phyloP scores from a whole-genome alignment of 495 filamentous ascomycete species.

The Aspergillus biplanus region DNA sequence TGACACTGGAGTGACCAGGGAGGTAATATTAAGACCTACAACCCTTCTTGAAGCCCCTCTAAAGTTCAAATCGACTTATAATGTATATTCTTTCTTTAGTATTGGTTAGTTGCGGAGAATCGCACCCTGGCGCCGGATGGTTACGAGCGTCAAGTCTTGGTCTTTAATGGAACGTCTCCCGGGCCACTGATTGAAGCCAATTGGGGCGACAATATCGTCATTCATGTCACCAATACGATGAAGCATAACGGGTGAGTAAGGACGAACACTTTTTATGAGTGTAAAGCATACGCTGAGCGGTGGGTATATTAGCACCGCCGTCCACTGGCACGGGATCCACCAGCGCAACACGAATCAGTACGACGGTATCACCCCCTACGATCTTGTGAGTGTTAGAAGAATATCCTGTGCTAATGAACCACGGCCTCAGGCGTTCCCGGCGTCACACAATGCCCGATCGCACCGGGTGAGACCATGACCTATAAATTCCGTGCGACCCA shows the following conservation, averaged over 20 bases:
- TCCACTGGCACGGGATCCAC: conserved; percentile 10
- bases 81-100: neutral
- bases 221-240: conserved; percentile 4
- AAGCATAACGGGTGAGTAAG: neutral
- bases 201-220: conserved; percentile 2
- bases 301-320: neutral
- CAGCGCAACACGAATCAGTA: conserved; percentile 1
- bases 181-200: conserved; percentile 40
- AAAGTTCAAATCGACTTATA: neutral
- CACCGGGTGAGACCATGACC: conserved; percentile 37
- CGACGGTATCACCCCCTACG: neutral
- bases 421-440: conserved; percentile 45
- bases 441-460: conserved; percentile 37
- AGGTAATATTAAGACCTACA: neutral
- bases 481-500: conserved; percentile 55
- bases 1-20: neutral
- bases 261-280: neutral
- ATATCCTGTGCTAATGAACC: neutral
- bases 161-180: conserved; percentile 44
- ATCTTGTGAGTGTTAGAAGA: neutral
- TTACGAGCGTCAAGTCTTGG: conserved; percentile 40
- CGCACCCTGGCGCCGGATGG: conserved; percentile 51
- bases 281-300: neutral
- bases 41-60: neutral
- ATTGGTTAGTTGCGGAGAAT: conserved; percentile 6